Evolutionary conservation across 495 filamentous ascomycete genomes (phyloP).

Genomic region (Geopyxis carbonaria): DNA sequence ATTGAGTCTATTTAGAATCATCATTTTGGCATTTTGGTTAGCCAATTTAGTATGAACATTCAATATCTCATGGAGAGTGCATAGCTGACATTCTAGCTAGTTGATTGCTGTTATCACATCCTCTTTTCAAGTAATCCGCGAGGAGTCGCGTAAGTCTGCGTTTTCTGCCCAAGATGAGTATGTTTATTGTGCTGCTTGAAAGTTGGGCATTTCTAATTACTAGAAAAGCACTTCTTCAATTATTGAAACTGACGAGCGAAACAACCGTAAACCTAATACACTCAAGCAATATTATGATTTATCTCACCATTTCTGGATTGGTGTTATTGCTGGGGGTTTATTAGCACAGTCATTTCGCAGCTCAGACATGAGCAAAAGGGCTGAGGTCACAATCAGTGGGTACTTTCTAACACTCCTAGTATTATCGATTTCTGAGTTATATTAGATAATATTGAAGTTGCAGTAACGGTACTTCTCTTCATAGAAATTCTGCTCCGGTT

Average conservation of each 20-base stretch:
- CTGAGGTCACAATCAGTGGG: conserved; percentile 39
- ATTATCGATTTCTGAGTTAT: conserved; percentile 21
- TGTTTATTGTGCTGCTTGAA: conserved; percentile 2
- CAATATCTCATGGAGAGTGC: neutral
- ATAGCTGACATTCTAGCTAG: conserved; percentile 14
- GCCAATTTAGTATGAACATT: conserved; percentile 48
- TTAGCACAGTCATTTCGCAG: conserved; percentile 59
- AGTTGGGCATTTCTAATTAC: too few relatives aligned
- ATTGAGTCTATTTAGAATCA: too few relatives aligned
- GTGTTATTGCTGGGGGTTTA: conserved; percentile 60
- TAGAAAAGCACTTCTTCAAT: conserved; percentile 1
- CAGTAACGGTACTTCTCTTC: conserved; percentile 63
- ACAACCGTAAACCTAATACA: conserved; percentile 31
- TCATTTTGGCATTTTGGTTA: conserved; percentile 92
- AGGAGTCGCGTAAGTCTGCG: conserved; percentile 85
- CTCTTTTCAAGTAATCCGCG: conserved; percentile 93
- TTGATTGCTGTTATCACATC: conserved; percentile 96
- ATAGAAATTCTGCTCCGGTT: conserved; percentile 73
- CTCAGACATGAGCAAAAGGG: conserved; percentile 43
- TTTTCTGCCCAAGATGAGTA: conserved; percentile 64
- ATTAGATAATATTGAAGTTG: conserved; percentile 48
- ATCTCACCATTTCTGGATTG: conserved; percentile 61
- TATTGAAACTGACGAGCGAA: neutral
- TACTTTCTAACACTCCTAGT: conserved; percentile 9
- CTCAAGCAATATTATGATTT: conserved; percentile 56